A percentile compares a stretch with the other conserved stretches of the same genome.
Evolutionary conservation across 1,139 yeast genomes (phyloP).

Genomic region (Saccharomyces hybrid): DNA sequence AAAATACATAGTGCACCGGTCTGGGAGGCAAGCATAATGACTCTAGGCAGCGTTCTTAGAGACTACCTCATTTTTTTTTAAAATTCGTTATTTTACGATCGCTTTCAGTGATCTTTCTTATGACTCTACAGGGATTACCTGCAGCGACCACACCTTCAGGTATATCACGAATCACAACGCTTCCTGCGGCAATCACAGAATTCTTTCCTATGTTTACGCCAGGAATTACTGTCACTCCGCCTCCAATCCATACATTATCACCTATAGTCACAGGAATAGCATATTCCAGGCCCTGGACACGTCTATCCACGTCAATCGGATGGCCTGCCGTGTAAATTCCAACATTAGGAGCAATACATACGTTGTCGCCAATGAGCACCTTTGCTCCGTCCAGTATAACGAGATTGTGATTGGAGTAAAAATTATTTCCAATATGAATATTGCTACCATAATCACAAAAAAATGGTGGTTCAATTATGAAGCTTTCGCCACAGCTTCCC

Average conservation of each 20-base stretch:
- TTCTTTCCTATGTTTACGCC: constrained; percentile 62
- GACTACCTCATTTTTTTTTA: neutral
- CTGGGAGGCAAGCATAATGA: neutral
- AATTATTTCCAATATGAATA: constrained; percentile 41
- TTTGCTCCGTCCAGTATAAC: constrained; percentile 54
- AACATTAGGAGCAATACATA: constrained; percentile 58
- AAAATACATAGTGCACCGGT: neutral
- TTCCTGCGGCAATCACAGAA: constrained; percentile 60
- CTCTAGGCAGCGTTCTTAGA: neutral
- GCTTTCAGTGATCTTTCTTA: neutral
- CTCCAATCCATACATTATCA: constrained; percentile 61
- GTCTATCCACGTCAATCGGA: constrained; percentile 44
- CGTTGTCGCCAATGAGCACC: constrained; percentile 54
- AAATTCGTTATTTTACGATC: neutral
- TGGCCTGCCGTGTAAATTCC: constrained; percentile 57
- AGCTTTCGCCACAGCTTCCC: neutral
- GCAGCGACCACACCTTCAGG: neutral
- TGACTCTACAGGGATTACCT: neutral
- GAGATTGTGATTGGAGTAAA: constrained; percentile 50
- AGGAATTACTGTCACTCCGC: constrained; percentile 47
- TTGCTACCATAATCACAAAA: constrained; percentile 55
- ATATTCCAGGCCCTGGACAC: constrained; percentile 42
- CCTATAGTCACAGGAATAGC: constrained; percentile 54
- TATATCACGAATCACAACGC: constrained; percentile 25
- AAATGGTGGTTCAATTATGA: constrained; percentile 42